These are phyloP conservation scores for Colletotrichum truncatum DNA, from an alignment of 2,329 filamentous ascomycete genomes.

Conservation along the genomic window DNA sequence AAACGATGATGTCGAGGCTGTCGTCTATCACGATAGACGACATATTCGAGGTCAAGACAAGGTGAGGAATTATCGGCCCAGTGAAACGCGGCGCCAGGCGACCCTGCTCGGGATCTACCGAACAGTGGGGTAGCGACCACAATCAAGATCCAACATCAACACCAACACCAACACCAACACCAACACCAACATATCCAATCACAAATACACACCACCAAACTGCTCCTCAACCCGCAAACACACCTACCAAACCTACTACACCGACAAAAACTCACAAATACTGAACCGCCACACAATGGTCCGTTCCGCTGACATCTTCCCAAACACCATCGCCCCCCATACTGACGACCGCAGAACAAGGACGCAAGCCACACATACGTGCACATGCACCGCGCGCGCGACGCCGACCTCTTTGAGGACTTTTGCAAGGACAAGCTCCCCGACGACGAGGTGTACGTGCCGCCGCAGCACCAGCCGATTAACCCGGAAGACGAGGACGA, in stretches of 20 bases:
- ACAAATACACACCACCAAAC: background rate
- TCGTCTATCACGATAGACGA: background rate
- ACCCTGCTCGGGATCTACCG: slow-evolving; percentile 7
- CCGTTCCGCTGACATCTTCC: background rate
- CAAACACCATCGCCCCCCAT: background rate
- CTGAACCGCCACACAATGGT: too few species aligned
- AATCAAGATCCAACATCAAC: slow-evolving; percentile 1
- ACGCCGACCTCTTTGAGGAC: slow-evolving; percentile 82
- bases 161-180: background rate
- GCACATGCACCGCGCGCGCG: slow-evolving; percentile 76
- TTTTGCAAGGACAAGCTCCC: slow-evolving; percentile 76
- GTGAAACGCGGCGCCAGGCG: background rate
- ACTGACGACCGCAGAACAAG: slow-evolving; percentile 59
- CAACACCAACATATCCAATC: background rate
- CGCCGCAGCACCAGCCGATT: slow-evolving; percentile 79
- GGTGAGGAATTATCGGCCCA: background rate
- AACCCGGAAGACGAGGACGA: slow-evolving; percentile 92
- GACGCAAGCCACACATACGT: slow-evolving; percentile 80
- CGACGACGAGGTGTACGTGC: slow-evolving; percentile 85
- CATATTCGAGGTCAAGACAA: background rate
- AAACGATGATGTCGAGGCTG: background rate
- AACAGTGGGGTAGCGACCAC: background rate
- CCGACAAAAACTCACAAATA: too few species aligned
- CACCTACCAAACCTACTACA: background rate
- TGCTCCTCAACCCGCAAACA: background rate